Base-by-base conservation (phyloP, 306 rosid genomes). In the Notholithocarpus densiflorus region DNA sequence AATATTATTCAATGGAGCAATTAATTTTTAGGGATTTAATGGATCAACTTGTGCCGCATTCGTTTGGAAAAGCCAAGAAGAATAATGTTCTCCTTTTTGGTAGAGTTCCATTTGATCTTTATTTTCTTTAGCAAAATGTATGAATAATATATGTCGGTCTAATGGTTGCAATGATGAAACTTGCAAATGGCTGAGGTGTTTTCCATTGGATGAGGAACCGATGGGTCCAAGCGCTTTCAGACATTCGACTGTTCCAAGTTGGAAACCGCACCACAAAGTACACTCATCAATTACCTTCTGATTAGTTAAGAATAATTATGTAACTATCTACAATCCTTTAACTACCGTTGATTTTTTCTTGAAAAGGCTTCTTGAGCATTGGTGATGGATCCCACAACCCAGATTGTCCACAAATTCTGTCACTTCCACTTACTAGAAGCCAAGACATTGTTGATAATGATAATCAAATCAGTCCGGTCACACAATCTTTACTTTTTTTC, bases 101-200 rank as follows among this genome's bases (percentile, higher is more conserved):
- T 29, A 15, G 4, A 27, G 70, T 64, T 29, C 45, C 51, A 8
- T 32, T 5, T 66, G 19, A 9, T 18, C 24, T 68, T 9, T 68
- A 18, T n/a, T 32, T 34, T 7, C 5, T 27, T 34, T 64, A 17
- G 70, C 23, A 29, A 27, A 29, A 27, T 64, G 17, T 64, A 12
- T 48, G 40, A 64, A 27, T 64, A 15, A 15, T 64, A 14, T 64
- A 2, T 5, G 15, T 19, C 17, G 48, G 34, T n/a, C 40, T 45
- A 27, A 61, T 59, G 82, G 71, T 12, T 43, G 77, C 52, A 48
- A 79, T 79, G 77, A 79, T 72, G 31, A 61, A 60, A 13, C 73
- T 20, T 60, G 64, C 3, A 72, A 61, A 79, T 72, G 72, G 82
- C 40, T 61, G 73, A 72, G 56, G 51, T 69, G 66, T 71, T 37